Base-by-base conservation (phyloP, 345 rosid species). In the Excoecaria cochinchinensis region DNA sequence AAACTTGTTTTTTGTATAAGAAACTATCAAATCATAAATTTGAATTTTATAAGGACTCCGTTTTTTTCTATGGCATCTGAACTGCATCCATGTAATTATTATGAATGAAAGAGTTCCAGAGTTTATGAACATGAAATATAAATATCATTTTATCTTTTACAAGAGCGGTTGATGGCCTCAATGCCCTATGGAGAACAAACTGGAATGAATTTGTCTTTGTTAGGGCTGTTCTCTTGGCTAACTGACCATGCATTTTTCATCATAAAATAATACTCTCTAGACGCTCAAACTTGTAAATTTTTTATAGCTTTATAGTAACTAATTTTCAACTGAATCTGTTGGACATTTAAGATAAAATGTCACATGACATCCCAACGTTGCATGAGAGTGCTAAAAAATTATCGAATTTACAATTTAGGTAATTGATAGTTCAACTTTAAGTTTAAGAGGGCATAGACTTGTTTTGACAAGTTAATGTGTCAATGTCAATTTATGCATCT, bases 161-260 rank as follows among this genome's bases (percentile, higher is more conserved):
- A 24, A 22, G 36, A 57, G 8, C 22, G 21, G n/a, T 71, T 71
- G 46, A 57, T 57, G 65, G 53, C 22, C 38, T 70, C 74, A 71
- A 71, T 8, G 19, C n/a, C 42, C 42, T 57, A 2, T 55, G 40
- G n/a, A 42, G 21, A 59, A 46, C 40, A 17, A 48, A 46, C 12
- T 42, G 67, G 60, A n/a, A 58, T 59, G 8, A 11, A 31, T 61
- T 60, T 59, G 24, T 72, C 24, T 38, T 44, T 67, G 53, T 46
- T 21, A 53, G 70, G 73, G 1, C 48, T 19, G 38, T 40, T 38
- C 4, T 53, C 57, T 21, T 70, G 13, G 22, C 4, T 70, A 10
- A 38, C 4, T 69, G 63, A 67, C 38, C 31, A 8, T 17, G 24
- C n/a, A 55, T 53, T 12, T 39, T 59, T 50, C 44, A 53, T 39